Evolutionary conservation across 2,329 filamentous ascomycete species (phyloP).

Genomic region (Ophiostoma perfectum): DNA sequence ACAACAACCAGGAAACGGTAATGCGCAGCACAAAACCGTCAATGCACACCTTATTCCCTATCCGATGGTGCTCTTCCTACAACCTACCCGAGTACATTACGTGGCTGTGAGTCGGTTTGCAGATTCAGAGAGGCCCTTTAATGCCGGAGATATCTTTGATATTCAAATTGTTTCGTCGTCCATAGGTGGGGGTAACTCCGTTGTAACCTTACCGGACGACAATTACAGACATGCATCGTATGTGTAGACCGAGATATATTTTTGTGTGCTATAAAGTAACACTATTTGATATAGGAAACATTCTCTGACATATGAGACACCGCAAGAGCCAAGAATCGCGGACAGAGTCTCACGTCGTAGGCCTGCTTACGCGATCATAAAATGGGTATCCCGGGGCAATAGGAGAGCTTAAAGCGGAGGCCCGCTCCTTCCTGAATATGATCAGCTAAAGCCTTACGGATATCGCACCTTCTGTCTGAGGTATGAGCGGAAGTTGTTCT

Average conservation of each 20-base stretch:
- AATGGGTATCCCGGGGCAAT: neutral
- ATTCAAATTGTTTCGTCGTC: constrained; percentile 14
- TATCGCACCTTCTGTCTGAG: neutral
- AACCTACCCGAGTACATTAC: too few relatives aligned
- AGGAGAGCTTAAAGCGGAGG: neutral
- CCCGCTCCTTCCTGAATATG: neutral
- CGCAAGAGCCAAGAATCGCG: constrained; percentile 7
- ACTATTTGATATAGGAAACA: constrained; percentile 1
- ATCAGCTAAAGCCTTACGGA: neutral
- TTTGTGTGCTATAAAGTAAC: constrained; percentile 7
- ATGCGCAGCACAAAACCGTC: neutral
- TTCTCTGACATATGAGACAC: neutral
- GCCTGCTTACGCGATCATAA: neutral
- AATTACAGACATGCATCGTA: neutral
- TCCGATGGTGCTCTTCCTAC: neutral
- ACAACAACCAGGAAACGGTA: neutral
- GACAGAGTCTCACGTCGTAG: neutral
- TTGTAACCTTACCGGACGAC: neutral
- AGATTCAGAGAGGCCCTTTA: constrained; percentile 4
- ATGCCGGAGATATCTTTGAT: constrained; percentile 1
- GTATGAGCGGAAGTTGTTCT: neutral
- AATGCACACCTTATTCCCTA: neutral
- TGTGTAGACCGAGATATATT: neutral
- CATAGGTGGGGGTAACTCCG: constrained; percentile 15
- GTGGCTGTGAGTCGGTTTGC: neutral